phyloP scores from a whole-genome alignment of 129 eudicot genomes.

The Erigeron canadensis region DNA sequence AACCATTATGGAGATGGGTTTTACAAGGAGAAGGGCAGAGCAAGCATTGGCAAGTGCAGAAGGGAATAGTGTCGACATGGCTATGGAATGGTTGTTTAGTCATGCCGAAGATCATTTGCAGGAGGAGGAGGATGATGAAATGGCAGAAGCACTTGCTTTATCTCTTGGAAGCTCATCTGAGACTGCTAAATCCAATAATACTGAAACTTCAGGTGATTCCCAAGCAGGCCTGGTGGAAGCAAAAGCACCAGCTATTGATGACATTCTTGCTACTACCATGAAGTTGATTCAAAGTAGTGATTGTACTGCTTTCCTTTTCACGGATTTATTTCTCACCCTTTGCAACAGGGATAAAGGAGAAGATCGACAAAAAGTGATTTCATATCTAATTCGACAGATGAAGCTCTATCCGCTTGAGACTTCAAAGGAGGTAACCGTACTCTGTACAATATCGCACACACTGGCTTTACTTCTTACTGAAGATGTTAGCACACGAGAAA shows the following conservation, averaged over 20 bases:
- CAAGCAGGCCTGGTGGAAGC: not conserved
- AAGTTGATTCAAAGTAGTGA: not conserved
- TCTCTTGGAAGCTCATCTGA: conserved; percentile 9
- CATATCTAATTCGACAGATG: conserved; percentile 1
- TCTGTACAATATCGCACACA: not conserved
- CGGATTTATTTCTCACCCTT: not conserved
- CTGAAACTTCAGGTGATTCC: not conserved
- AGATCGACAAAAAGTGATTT: not conserved
- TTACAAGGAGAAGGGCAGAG: conserved; percentile 5
- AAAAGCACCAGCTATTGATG: not conserved
- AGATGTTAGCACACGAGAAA: not conserved
- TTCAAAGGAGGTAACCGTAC: not conserved
- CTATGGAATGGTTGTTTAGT: conserved; percentile 9
- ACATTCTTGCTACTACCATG: not conserved
- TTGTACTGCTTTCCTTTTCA: not conserved
- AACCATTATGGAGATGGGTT: conserved; percentile 12
- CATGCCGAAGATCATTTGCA: not conserved
- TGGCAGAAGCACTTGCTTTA: conserved; percentile 10
- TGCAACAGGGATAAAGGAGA: not conserved
- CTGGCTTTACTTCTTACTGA: conserved; percentile 5
- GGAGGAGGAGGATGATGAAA: conserved; percentile 4
- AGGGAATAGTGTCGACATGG: not conserved
- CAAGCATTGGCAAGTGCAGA: not conserved
- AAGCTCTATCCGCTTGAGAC: not conserved
- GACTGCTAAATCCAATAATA: not conserved